A percentile compares a stretch with the other conserved stretches of the same genome.
Conservation (phyloP, 257 asterid genomes). For the Gentiana macrophylla region DNA sequence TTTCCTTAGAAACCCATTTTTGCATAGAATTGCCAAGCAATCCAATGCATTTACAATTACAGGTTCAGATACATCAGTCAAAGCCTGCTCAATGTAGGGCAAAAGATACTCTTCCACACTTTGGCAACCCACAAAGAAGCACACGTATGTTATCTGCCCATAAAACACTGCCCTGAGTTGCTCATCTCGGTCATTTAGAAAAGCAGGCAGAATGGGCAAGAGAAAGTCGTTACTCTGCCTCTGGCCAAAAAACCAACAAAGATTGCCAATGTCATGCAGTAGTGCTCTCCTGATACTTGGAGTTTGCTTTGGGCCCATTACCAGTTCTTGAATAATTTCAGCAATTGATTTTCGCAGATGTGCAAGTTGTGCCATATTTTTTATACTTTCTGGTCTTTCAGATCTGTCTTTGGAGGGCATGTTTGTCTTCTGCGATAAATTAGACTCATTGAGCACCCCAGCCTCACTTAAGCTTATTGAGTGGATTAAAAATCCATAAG, state of each 20-base stretch:
- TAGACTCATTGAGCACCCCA: slow-evolving; percentile 83
- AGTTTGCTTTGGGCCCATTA: slow-evolving; percentile 98
- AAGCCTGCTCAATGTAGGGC: slow-evolving; percentile 97
- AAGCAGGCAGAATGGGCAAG: slow-evolving; percentile 97
- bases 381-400: slow-evolving; percentile 37
- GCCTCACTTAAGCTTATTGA: slow-evolving; percentile 96
- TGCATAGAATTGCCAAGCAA: slow-evolving; percentile 88
- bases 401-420: slow-evolving; percentile 31
- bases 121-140: slow-evolving; percentile 89
- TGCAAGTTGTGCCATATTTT: slow-evolving; percentile 76
- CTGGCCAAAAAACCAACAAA: slow-evolving; percentile 99
- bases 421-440: slow-evolving; percentile 46
- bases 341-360: slow-evolving; percentile 87
- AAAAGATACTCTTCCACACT: slow-evolving; percentile 98
- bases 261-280: slow-evolving; percentile 90
- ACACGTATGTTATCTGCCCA: slow-evolving; percentile 79
- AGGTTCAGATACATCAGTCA: slow-evolving; percentile 70
- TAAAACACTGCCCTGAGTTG: slow-evolving; percentile 97
- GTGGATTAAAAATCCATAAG: slow-evolving; percentile 93
- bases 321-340: slow-evolving; percentile 97
- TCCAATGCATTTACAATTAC: slow-evolving; percentile 90
- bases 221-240: slow-evolving; percentile 95
- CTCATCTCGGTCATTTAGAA: slow-evolving; percentile 93
- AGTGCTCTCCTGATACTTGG: slow-evolving; percentile 99
- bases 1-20: slow-evolving; percentile 76